Conservation (phyloP, 805 yeast genomes). For the Yarrowia deformans region DNA sequence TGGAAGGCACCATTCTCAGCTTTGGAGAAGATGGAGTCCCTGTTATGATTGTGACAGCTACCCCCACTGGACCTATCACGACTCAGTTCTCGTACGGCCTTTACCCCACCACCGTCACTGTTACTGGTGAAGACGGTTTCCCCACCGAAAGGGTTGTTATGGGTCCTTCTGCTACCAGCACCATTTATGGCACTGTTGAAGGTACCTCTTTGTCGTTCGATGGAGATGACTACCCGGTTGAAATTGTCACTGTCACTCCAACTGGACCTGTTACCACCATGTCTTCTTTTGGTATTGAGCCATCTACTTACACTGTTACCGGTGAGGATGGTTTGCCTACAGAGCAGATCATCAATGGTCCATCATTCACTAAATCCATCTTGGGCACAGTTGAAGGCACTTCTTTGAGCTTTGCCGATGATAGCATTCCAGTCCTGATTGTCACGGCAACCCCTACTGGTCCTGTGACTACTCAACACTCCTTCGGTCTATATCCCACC, state of each 20-base stretch:
- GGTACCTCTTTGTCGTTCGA: background rate
- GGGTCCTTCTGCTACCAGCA: background rate
- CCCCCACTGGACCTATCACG: background rate
- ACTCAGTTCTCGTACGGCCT: background rate
- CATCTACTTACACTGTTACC: background rate
- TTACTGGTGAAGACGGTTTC: background rate
- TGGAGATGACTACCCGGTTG: too few species aligned
- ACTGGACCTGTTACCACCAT: background rate
- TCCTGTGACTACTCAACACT: too few species aligned
- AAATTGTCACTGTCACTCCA: background rate
- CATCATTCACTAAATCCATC: background rate
- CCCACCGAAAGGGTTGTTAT: background rate
- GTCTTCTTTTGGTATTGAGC: background rate
- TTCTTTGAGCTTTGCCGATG: background rate
- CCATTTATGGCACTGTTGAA: background rate
- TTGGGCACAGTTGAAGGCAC: background rate
- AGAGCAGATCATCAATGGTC: background rate
- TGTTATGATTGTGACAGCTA: background rate
- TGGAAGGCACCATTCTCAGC: background rate
- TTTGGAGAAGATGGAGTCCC: background rate
- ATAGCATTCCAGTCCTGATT: background rate
- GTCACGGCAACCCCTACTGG: too few species aligned
- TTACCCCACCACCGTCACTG: background rate
- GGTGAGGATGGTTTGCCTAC: background rate
- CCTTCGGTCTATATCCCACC: too few species aligned